phyloP scores from a whole-genome alignment of 2,329 filamentous ascomycete species.

The Mycosphaerella sp. region DNA sequence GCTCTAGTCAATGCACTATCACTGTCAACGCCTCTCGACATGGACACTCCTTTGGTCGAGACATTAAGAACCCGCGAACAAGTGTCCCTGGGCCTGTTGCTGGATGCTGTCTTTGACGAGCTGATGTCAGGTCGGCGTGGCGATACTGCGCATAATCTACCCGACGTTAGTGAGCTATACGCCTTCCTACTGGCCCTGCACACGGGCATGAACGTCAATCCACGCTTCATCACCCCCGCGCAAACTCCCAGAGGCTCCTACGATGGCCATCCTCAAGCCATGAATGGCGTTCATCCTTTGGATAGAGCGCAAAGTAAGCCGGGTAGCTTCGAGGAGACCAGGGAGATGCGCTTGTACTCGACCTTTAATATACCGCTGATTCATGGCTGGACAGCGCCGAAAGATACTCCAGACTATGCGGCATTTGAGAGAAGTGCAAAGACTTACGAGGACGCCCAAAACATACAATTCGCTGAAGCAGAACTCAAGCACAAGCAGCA shows the following conservation, averaged over 20 bases:
- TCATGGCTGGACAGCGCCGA: slow-evolving; percentile 84
- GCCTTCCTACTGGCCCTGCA: slow-evolving; percentile 80
- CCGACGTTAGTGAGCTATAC: slow-evolving; percentile 84
- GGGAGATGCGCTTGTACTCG: slow-evolving; percentile 83
- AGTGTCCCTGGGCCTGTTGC: slow-evolving; percentile 74
- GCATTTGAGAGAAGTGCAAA: slow-evolving; percentile 68
- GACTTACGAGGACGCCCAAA: slow-evolving; percentile 88
- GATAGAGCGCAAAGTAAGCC: slow-evolving; percentile 41
- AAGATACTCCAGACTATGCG: slow-evolving; percentile 57
- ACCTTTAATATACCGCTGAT: slow-evolving; percentile 84
- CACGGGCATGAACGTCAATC: slow-evolving; percentile 98
- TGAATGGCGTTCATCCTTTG: slow-evolving; percentile 33
- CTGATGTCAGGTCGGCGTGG: slow-evolving; percentile 71
- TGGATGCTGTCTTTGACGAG: slow-evolving; percentile 89
- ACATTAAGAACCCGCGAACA: slow-evolving; percentile 75
- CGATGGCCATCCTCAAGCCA: slow-evolving; percentile 28
- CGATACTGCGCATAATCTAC: slow-evolving; percentile 58
- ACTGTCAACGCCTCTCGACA: slow-evolving; percentile 65
- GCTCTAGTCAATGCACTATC: slow-evolving; percentile 90
- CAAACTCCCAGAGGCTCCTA: slow-evolving; percentile 21
- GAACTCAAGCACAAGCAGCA: slow-evolving; percentile 76
- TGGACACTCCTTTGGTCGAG: slow-evolving; percentile 66
- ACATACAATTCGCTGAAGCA: slow-evolving; percentile 80
- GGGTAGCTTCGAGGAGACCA: slow-evolving; percentile 82
- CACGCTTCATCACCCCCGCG: slow-evolving; percentile 61